Base-by-base conservation (phyloP, 306 rosid genomes). In the Quercus dentata region DNA sequence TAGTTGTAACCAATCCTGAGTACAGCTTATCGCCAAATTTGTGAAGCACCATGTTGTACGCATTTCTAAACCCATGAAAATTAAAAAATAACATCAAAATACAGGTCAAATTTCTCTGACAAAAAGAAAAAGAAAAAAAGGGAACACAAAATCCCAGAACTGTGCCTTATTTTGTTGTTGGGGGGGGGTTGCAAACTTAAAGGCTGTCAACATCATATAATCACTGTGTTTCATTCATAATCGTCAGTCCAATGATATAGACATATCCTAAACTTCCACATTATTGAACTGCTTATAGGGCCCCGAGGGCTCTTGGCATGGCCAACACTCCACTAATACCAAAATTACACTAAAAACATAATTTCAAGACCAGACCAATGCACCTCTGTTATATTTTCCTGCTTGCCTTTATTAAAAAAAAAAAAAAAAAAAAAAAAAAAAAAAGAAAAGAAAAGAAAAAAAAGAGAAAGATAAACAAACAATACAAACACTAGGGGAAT, bases 11-110 rank as follows among this genome's bases (percentile, higher is more conserved):
- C 75, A 94, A 85, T 35, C 94, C 98, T 17, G 89, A 80, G 84
- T 94, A 92, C 17, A 92, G 90, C 89, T 88, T 94, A 81, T 94
- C 98, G 31, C 98, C 98, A 72, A 87, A 92, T 76, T 94, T 94
- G 91, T 94, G 98, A 75, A 94, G 94, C 87, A 94, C 97, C 98
- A 94, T 94, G 77, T 92, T 94, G 89, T 94, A 92, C 2, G 99
- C 97, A 76, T 92, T 94, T 85, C 99, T 94, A 76, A 33, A 87
- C 86, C 78, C 83, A 89, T 14, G 78, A 64, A 69, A 82, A 81
- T 77, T 49, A 57, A 56, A 73, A 25, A 21, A 23, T n/a, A 58
- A 6, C 10, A 51, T 86, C 30, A 86, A 76, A 80, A 80, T 76
- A 77, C 38, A 31, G 28, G 65, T 74, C 44, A n/a, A 65, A 8